Evolutionary conservation across 2,329 filamentous ascomycete genomes (phyloP), one percentile per base, ranked within the genome.

Genomic region (Madurella fahalii): DNA sequence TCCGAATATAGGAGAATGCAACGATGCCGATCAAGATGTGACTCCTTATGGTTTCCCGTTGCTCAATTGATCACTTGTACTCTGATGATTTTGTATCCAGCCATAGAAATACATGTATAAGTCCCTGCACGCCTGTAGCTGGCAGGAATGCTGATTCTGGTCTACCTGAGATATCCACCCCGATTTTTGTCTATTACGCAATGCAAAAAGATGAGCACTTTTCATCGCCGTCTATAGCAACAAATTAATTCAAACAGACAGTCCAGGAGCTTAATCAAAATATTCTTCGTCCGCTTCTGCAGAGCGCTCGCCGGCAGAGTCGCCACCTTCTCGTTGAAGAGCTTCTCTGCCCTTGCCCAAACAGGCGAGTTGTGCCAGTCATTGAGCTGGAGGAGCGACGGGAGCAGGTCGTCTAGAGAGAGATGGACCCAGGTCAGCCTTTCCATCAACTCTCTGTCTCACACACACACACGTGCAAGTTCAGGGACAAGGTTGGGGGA

Each of bases 341-440:
- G 76, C 74, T 89, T 86, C 76, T 95, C 85, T 0, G 92, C 92
- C 56, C 89, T 82, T 51, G 82, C 78, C 92, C 92, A 96, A n/a
- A 96, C 92, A 12, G 81, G 79, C 25, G 85, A 79, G 17, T 79
- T 86, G 56, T 80, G 74, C 68, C 89, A 83, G 68, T 94, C 82
- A 71, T 94, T 90, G 58, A 96, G 79, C 57, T 85, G 79, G 57
- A 94, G 72, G 62, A 96, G 74, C 65, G 84, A 88, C 17, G 90
- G 90, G 65, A 95, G 76, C 61, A 96, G 76, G 46, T 87, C 87
- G 49, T 52, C 62, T 64, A 16, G 15, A 40, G 2, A 7, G 31
- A n/a, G 15, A 30, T 40, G 9, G 17, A 5, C 13, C 9, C 5
- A 32, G 16, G 40, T 52, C 39, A 45, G 50, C 34, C 20, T 45